phyloP scores from a whole-genome alignment of 2,329 filamentous ascomycete genomes.

The Colletotrichum sp. region DNA sequence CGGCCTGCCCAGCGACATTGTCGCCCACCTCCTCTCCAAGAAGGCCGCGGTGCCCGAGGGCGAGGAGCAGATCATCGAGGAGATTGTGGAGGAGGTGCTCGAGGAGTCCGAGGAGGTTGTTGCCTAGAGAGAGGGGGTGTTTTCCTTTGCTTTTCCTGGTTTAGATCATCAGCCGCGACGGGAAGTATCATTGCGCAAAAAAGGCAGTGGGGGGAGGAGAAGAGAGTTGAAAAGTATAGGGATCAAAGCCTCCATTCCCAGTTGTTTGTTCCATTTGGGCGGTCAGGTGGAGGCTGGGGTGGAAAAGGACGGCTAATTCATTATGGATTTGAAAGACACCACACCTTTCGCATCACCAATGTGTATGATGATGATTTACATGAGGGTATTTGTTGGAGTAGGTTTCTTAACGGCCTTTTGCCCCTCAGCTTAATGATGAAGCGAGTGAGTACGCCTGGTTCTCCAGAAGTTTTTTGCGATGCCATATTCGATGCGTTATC shows the following conservation, averaged over 20 bases:
- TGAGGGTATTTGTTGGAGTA: background rate
- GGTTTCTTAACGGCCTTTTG: background rate
- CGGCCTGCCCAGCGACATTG: conserved; percentile 70
- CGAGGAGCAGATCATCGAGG: conserved; percentile 83
- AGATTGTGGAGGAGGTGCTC: conserved; percentile 82
- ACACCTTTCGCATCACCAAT: background rate
- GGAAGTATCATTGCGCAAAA: background rate
- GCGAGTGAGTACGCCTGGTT: background rate
- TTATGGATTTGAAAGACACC: conserved; percentile 12
- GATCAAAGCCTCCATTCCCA: conserved; percentile 2
- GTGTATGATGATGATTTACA: background rate
- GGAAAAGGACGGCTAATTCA: conserved; percentile 19
- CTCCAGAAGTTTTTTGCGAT: background rate
- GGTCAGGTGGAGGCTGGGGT: conserved; percentile 10
- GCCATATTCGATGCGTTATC: background rate
- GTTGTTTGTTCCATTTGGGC: conserved; percentile 14
- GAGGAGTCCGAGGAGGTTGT: conserved; percentile 85
- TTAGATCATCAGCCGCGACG: background rate
- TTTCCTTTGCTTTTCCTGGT: background rate
- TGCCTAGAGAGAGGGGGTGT: conserved; percentile 22
- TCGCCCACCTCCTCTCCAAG: conserved; percentile 66
- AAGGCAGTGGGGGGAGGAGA: background rate
- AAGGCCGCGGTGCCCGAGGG: conserved; percentile 61
- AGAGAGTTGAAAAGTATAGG: background rate
- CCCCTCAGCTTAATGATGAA: background rate